Base-by-base conservation (phyloP, 208 protist species). In the Herpetomonas muscarum region DNA sequence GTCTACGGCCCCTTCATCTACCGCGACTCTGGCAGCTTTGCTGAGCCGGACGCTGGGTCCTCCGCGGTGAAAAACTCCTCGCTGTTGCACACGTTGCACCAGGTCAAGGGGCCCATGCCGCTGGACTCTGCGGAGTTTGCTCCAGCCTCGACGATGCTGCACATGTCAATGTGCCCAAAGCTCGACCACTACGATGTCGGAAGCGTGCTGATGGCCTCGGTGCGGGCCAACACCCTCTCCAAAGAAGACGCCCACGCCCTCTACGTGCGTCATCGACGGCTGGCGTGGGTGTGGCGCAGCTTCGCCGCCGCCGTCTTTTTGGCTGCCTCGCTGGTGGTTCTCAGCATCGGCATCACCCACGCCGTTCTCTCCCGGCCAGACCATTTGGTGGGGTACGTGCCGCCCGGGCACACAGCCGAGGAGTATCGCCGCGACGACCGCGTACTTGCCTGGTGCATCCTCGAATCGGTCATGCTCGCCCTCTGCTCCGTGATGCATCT, bases 171-270 rank as follows among this genome's bases (percentile, higher is more conserved):
- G 49, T 61, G 64, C 45, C 36, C 26, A 13, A 36, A 52, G 32
- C 55, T 62, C 12, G 67, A 79, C 58, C 42, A 67, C 55, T 64
- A 64, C 29, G 72, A 79, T 54, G 63, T 79, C 7, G 72, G 72
- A 37, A 74, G 67, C 58, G 53, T 79, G 32, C 52, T 65, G 24
- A 67, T 79, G 19, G 51, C 67, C 29, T 56, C 67, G 2, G 44
- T 79, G n/a, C 65, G 54, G 17, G 44, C 50, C 34, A 39, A 74
- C 63, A 45, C 72, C 19, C 19, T 70, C n/a, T 29, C 66, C 22
- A 47, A 49, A 12, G 24, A 42, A 34, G 45, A 57, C 28, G 72
- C 72, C 46, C 19, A 54, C 34, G n/a, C 7, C 52, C 48, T 49
- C 37, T 68, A 58, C 47, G 26, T 12, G 13, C 42, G 25, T 9